A percentile compares a stretch with the other conserved stretches of the same genome.
Conservation (phyloP, 176 grass and related monocot species). For the Urochloa ruziziensis region DNA sequence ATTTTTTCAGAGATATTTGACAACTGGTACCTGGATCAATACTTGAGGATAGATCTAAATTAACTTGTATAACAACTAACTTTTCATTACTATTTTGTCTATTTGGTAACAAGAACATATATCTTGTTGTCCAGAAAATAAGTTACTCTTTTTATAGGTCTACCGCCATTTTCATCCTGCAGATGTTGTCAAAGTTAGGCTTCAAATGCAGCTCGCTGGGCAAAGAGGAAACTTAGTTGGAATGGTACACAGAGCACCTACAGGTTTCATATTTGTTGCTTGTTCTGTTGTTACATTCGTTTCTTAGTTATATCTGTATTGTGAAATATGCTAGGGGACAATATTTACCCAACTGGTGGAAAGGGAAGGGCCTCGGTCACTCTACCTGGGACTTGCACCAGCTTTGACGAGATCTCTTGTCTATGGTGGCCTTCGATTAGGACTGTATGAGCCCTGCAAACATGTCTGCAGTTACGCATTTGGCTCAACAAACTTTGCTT, state of each 20-base stretch:
- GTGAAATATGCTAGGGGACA: constrained; percentile 52
- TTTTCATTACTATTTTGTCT: not conserved
- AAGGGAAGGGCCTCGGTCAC: constrained; percentile 70
- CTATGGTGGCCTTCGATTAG: constrained; percentile 92
- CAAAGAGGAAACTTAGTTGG: constrained; percentile 91
- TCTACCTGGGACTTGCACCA: constrained; percentile 84
- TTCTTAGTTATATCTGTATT: constrained; percentile 25
- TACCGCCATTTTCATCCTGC: constrained; percentile 39
- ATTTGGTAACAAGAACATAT: constrained; percentile 9
- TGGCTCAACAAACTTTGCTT: constrained; percentile 78
- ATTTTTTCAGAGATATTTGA: not conserved
- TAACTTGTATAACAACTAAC: constrained; percentile 1
- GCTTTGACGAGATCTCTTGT: constrained; percentile 78
- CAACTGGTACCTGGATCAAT: not conserved
- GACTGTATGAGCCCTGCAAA: constrained; percentile 91
- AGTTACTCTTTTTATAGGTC: constrained; percentile 31
- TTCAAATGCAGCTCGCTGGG: constrained; percentile 96
- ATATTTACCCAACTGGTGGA: constrained; percentile 73
- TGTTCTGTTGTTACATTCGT: constrained; percentile 14
- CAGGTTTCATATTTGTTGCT: constrained; percentile 4
- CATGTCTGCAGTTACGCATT: constrained; percentile 66
- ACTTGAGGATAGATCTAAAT: not conserved
- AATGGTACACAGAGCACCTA: constrained; percentile 60
- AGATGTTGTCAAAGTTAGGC: constrained; percentile 99
- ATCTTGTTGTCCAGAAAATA: not conserved